Conservation (phyloP, 2,329 filamentous ascomycete species). For the Beauveria scarabaeidicola region DNA sequence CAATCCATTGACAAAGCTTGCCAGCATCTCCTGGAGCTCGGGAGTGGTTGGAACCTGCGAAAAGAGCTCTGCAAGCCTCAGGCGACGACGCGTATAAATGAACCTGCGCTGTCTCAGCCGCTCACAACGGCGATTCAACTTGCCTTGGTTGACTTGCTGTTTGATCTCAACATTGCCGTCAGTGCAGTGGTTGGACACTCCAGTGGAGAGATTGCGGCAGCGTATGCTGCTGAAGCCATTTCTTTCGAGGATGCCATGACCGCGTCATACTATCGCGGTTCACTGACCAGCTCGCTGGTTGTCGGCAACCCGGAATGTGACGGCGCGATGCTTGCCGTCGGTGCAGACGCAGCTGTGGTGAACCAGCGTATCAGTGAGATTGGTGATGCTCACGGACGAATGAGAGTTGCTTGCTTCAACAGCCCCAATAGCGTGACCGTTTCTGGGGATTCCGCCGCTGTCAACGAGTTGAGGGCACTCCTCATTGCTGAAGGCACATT, state of each 20-base stretch:
- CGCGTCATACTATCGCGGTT: slow-evolving; percentile 28
- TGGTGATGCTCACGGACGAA: slow-evolving; percentile 18
- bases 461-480: background rate
- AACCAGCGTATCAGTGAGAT: slow-evolving; percentile 17
- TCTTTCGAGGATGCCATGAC: slow-evolving; percentile 33
- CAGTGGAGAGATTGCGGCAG: slow-evolving; percentile 34
- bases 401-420: slow-evolving; percentile 26
- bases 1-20: slow-evolving; percentile 18
- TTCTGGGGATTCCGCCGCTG: background rate
- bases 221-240: slow-evolving; percentile 31
- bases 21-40: background rate
- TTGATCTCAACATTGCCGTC: slow-evolving; percentile 28
- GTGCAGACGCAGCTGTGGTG: slow-evolving; percentile 16
- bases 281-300: slow-evolving; percentile 22
- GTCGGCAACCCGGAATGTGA: slow-evolving; percentile 12
- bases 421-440: background rate
- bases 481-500: background rate
- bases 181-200: slow-evolving; percentile 31
- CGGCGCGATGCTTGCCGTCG: slow-evolving; percentile 32
- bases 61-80: background rate
- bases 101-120: slow-evolving; percentile 30
- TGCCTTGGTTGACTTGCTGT: slow-evolving; percentile 30
- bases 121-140: slow-evolving; percentile 34
- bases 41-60: background rate
- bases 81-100: slow-evolving; percentile 20